phyloP scores from a whole-genome alignment of 768 basidiomycete species.

The Ramaria rubella region DNA sequence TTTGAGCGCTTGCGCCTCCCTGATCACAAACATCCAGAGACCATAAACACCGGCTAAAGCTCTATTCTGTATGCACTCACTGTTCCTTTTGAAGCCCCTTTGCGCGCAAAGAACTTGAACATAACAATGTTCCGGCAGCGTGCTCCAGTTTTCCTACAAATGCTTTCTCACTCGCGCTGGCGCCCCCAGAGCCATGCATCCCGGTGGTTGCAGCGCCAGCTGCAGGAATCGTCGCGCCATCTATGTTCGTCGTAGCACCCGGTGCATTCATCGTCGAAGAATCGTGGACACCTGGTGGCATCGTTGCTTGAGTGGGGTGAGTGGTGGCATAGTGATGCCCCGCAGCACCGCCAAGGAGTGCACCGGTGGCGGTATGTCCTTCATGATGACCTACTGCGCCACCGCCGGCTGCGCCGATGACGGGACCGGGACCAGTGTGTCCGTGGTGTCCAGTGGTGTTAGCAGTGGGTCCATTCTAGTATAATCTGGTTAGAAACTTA shows the following conservation, averaged over 20 bases:
- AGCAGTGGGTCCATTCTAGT: neutral
- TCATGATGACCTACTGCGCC: neutral
- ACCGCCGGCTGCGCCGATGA: neutral
- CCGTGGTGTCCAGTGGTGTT: neutral
- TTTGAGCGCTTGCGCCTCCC: constrained; percentile 41
- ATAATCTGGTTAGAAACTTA: no score
- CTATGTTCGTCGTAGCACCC: no score
- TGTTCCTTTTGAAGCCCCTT: constrained; percentile 47
- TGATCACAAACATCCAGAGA: no score
- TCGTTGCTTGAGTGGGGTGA: neutral
- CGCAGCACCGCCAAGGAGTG: neutral
- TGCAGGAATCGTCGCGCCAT: neutral
- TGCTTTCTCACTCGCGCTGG: constrained; percentile 21
- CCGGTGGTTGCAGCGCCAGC: no score
- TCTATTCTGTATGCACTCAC: constrained; percentile 28
- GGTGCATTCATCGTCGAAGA: neutral
- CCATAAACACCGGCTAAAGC: no score
- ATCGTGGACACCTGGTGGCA: neutral
- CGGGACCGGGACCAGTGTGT: neutral
- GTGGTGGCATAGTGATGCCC: neutral
- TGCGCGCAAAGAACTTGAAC: constrained; percentile 40
- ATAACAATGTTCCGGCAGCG: constrained; percentile 38
- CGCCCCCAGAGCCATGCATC: neutral
- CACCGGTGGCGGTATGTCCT: neutral
- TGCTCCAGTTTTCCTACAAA: constrained; percentile 44